Conservation (phyloP, 768 basidiomycete species). For the Termitomyces sp. region DNA sequence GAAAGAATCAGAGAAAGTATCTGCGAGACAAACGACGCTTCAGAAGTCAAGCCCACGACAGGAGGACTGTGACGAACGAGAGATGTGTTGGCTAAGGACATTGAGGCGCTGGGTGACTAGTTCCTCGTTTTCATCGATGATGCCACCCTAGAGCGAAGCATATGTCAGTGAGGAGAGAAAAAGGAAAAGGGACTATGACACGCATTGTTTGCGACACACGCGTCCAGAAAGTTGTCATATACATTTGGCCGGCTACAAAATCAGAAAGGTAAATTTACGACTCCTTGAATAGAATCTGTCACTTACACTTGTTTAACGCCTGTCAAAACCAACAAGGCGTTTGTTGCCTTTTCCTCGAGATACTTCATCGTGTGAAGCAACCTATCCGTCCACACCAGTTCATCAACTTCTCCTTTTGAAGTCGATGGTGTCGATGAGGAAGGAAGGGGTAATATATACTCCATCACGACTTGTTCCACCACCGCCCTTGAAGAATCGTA, state of each 20-base stretch:
- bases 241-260: conserved; percentile 54
- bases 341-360: conserved; percentile 55
- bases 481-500: conserved; percentile 32
- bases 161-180: neutral
- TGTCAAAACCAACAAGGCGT: conserved; percentile 53
- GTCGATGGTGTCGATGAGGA: conserved; percentile 35
- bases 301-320: conserved; percentile 61
- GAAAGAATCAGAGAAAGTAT: conserved; percentile 56
- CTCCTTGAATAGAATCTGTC: neutral
- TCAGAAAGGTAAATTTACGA: neutral
- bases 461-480: conserved; percentile 62
- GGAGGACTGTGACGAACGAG: conserved; percentile 38
- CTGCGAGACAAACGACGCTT: conserved; percentile 22
- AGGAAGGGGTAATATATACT: conserved; percentile 82
- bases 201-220: conserved; percentile 82
- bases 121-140: conserved; percentile 83
- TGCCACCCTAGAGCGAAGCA: conserved; percentile 61
- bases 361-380: conserved; percentile 67
- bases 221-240: conserved; percentile 64
- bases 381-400: conserved; percentile 80
- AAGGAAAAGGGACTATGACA: conserved; percentile 21
- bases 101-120: conserved; percentile 48
- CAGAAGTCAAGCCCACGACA: neutral
- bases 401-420: conserved; percentile 60
- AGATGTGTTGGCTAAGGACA: conserved; percentile 46